phyloP scores from a whole-genome alignment of 2,329 filamentous ascomycete genomes.

The Diaporthe vaccinii region DNA sequence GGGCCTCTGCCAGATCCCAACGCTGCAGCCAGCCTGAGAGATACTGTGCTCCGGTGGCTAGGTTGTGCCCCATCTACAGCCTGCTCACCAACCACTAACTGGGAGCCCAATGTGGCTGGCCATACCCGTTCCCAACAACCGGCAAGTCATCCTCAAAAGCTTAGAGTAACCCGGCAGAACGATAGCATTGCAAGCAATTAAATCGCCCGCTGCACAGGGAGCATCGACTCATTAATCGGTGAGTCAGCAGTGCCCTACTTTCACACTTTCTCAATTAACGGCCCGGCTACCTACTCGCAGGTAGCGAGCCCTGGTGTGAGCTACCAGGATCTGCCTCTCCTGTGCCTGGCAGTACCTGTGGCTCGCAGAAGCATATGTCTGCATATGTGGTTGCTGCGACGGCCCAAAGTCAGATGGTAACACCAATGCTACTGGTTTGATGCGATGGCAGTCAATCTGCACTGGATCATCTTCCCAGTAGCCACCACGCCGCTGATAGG shows the following conservation, averaged over 20 bases:
- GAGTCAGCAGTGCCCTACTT: background rate
- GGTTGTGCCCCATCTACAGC: background rate
- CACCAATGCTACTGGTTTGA: background rate
- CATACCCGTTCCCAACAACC: background rate
- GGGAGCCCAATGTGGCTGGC: background rate
- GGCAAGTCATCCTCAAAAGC: background rate
- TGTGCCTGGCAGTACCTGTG: background rate
- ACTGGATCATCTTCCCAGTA: background rate
- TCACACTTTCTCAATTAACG: background rate
- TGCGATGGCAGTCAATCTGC: background rate
- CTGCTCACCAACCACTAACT: background rate
- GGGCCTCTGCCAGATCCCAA: slow-evolving; percentile 25
- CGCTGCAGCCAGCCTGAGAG: slow-evolving; percentile 15
- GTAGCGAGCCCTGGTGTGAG: background rate
- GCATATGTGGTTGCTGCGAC: background rate
- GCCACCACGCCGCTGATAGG: background rate
- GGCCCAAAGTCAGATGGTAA: background rate
- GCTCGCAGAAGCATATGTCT: background rate
- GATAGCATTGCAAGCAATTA: background rate
- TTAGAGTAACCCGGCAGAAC: background rate
- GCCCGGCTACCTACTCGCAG: background rate
- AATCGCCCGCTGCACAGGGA: background rate
- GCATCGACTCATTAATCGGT: background rate
- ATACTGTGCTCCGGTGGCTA: background rate
- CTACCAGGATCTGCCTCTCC: too few relatives aligned